Percentiles rank a stretch among this genome's conserved stretches.
Conservation (phyloP, 2,329 filamentous ascomycete genomes). For the Pseudopyrenochaeta lycopersici region DNA sequence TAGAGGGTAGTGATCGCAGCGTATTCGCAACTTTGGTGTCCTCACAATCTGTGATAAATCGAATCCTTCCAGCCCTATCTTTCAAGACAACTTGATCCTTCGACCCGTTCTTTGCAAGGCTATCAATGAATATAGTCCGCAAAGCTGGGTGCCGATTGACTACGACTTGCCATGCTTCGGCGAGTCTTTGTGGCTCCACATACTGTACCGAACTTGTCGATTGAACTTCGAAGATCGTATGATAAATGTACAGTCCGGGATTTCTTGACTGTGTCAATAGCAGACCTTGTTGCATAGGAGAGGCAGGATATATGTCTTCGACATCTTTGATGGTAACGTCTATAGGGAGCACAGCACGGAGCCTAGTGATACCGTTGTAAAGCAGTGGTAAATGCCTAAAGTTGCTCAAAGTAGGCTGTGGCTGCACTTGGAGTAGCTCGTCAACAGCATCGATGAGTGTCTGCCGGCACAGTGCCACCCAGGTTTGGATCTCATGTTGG, state of each 20-base stretch:
- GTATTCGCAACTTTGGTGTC: conserved; percentile 25
- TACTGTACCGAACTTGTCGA: conserved; percentile 17
- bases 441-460: conserved; percentile 42
- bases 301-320: conserved; percentile 42
- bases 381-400: conserved; percentile 43
- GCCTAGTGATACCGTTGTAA: conserved; percentile 39
- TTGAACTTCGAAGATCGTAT: conserved; percentile 40
- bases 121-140: conserved; percentile 46
- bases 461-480: conserved; percentile 38
- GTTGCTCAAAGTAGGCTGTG: conserved; percentile 36
- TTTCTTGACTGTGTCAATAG: conserved; percentile 41
- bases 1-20: conserved; percentile 29
- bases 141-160: conserved; percentile 44
- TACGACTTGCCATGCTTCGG: conserved; percentile 46
- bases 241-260: conserved; percentile 41
- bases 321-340: conserved; percentile 29
- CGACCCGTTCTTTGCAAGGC: conserved; percentile 40
- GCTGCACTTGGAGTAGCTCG: conserved; percentile 33
- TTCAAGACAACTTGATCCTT: conserved; percentile 46
- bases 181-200: conserved; percentile 37
- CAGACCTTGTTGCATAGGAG: conserved; percentile 44
- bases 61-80: conserved; percentile 33
- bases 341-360: conserved; percentile 27
- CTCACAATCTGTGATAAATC: conserved; percentile 32
- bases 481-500: conserved; percentile 37